A percentile compares a stretch with the other conserved stretches of the same genome.
Conservation (phyloP, 148 eudicot species). For the Limonium bicolor region DNA sequence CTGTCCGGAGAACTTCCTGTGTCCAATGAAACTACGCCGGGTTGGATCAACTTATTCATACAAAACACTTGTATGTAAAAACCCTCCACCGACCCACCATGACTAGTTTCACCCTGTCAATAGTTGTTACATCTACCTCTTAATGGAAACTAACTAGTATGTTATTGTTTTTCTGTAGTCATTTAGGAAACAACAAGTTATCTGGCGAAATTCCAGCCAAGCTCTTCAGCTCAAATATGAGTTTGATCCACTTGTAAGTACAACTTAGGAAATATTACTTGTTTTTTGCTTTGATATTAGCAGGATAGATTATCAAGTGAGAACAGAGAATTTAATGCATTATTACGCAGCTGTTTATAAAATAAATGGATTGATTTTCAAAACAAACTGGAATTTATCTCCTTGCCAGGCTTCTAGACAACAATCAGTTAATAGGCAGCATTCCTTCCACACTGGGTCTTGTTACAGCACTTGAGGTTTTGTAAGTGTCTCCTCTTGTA, state of each 20-base stretch:
- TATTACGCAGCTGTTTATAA: not conserved
- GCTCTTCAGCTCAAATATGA: conserved; percentile 51
- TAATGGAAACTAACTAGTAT: not conserved
- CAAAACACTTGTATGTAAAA: conserved; percentile 76
- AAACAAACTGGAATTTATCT: not conserved
- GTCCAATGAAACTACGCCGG: conserved; percentile 31
- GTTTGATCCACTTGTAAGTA: conserved; percentile 66
- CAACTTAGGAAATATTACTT: conserved; percentile 3
- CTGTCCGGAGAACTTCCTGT: conserved; percentile 46
- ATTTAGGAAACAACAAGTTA: conserved; percentile 64
- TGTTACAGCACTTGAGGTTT: conserved; percentile 35
- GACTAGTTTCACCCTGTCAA: not conserved
- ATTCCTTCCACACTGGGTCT: conserved; percentile 54
- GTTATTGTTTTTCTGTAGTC: conserved; percentile 20
- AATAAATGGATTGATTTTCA: not conserved
- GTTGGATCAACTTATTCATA: conserved; percentile 35
- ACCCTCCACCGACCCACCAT: not conserved
- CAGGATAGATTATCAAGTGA: no score
- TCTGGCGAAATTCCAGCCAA: conserved; percentile 51
- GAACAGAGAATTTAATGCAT: no score
- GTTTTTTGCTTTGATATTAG: no score
- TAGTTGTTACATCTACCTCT: no score
- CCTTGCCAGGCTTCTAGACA: conserved; percentile 46
- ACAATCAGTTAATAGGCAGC: conserved; percentile 37
- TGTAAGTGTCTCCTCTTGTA: conserved; percentile 42